phyloP scores from a whole-genome alignment of 306 rosid species.

The Dryas octopetala region DNA sequence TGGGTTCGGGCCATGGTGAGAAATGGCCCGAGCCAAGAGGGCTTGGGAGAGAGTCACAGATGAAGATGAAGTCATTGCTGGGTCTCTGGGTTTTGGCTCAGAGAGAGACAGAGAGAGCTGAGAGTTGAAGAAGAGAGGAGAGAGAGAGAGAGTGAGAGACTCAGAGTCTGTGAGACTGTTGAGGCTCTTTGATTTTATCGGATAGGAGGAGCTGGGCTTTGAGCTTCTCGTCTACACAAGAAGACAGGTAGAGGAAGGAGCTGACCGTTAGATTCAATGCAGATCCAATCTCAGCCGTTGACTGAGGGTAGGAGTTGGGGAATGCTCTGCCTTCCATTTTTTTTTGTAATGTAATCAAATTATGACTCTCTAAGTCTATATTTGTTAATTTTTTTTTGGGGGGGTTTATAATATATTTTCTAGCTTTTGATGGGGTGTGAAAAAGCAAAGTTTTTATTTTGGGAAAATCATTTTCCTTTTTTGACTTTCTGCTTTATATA shows the following conservation, averaged over 20 bases:
- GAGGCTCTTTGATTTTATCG: conserved; percentile 23
- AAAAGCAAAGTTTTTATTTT: not conserved
- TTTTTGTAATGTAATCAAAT: not conserved
- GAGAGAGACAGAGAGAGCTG: conserved; percentile 19
- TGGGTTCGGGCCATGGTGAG: conserved; percentile 44
- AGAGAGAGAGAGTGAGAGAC: not conserved
- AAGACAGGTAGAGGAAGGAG: conserved; percentile 35
- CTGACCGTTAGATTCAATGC: conserved; percentile 43
- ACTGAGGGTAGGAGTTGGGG: conserved; percentile 41
- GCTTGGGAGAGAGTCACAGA: conserved; percentile 78
- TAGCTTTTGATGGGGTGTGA: not conserved
- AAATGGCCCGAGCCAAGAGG: conserved; percentile 60
- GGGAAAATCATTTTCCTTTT: not conserved
- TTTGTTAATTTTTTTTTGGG: not conserved
- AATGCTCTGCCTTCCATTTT: conserved; percentile 51
- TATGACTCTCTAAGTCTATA: not conserved
- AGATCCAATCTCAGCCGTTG: conserved; percentile 35
- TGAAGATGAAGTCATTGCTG: conserved; percentile 73
- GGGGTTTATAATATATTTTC: not conserved
- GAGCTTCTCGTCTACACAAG: conserved; percentile 41
- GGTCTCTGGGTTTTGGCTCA: conserved; percentile 2
- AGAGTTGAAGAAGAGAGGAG: not conserved
- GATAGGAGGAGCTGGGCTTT: conserved; percentile 19
- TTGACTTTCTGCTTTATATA: not conserved
- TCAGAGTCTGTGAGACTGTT: not conserved